Evolutionary conservation across 148 eudicot species (phyloP).

Genomic region (Cornus suecica): DNA sequence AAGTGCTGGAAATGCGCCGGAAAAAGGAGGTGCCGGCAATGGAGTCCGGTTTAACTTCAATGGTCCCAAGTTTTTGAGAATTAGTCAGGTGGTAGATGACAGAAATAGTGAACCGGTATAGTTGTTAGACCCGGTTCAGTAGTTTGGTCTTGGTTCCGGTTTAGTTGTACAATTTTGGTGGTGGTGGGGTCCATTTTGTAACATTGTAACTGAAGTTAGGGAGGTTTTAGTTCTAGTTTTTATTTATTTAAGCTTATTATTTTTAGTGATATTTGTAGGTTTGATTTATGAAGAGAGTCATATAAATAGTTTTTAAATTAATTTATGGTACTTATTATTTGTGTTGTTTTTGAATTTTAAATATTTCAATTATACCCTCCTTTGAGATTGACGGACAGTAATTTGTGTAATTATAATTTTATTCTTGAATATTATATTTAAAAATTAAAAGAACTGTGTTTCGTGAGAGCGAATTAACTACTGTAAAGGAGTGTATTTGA

Average conservation of each 20-base stretch:
- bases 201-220: constrained; percentile 30
- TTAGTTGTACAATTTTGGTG: constrained; percentile 49
- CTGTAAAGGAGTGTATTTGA: too few species aligned
- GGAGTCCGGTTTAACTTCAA: constrained; percentile 21
- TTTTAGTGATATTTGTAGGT: too few species aligned
- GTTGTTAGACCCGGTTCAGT: constrained; percentile 27
- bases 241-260: neutral
- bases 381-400: too few species aligned
- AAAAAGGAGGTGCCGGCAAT: constrained; percentile 47
- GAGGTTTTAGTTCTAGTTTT: constrained; percentile 8
- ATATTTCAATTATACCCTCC: too few species aligned
- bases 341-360: too few species aligned
- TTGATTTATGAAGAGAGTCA: too few species aligned
- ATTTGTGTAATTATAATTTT: too few species aligned
- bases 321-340: neutral
- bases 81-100: neutral
- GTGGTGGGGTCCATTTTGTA: constrained; percentile 21
- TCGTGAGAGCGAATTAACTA: too few species aligned
- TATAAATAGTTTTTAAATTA: too few species aligned
- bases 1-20: constrained; percentile 82
- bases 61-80: constrained; percentile 31
- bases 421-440: too few species aligned
- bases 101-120: constrained; percentile 5
- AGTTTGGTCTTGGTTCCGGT: constrained; percentile 29
- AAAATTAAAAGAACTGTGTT: too few species aligned